Percentiles rank a stretch among this genome's conserved stretches.
phyloP scores from a whole-genome alignment of 495 filamentous ascomycete species.

The Hypoxylon subgilvum region DNA sequence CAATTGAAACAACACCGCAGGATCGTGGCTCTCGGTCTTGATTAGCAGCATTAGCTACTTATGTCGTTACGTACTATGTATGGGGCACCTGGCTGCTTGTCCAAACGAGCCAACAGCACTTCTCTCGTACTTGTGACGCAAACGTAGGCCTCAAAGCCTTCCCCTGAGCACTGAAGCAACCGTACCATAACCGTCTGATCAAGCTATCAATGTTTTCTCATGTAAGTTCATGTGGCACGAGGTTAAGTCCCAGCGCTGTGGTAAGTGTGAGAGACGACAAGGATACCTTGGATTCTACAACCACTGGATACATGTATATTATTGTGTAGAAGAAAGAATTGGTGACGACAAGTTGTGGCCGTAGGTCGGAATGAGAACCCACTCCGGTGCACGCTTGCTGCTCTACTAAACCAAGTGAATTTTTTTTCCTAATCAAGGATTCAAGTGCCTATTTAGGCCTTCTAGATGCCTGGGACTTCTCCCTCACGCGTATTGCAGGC shows the following conservation, averaged over 20 bases:
- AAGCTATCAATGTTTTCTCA: neutral
- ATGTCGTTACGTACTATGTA: neutral
- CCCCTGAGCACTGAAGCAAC: neutral
- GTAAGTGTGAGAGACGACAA: conserved; percentile 4
- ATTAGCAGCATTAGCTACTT: no score
- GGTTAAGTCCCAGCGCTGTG: conserved; percentile 3
- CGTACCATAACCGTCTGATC: conserved; percentile 8
- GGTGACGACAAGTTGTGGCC: conserved; percentile 5
- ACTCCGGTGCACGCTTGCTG: conserved; percentile 12
- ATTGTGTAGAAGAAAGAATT: no score
- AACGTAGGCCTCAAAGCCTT: conserved; percentile 6
- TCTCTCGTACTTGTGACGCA: conserved; percentile 14
- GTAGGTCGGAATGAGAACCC: conserved; percentile 3
- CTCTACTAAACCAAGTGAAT: neutral
- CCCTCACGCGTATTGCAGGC: no score
- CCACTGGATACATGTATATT: no score
- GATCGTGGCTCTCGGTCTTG: conserved; percentile 16
- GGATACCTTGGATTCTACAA: conserved; percentile 1
- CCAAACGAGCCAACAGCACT: conserved; percentile 23
- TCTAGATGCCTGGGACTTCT: no score
- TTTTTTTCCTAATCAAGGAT: no score
- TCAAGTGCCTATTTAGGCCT: no score
- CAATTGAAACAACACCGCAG: conserved; percentile 14
- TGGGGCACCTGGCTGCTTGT: conserved; percentile 6
- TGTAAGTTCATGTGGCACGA: neutral